Evolutionary conservation across 2,329 filamentous ascomycete species (phyloP).

Genomic region (Botrytis galanthina): DNA sequence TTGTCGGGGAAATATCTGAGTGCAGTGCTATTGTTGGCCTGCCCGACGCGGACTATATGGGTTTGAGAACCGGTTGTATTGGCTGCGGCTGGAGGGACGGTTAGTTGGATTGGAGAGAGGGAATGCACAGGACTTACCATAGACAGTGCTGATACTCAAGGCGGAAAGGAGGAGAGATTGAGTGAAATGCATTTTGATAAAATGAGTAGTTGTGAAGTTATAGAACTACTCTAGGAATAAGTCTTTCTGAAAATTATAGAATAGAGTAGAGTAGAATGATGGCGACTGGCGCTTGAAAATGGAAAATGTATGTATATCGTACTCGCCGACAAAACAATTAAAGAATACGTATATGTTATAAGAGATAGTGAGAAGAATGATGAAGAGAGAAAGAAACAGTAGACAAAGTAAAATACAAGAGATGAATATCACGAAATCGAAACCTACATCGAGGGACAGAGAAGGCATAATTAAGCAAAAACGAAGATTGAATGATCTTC

Average conservation of each 20-base stretch:
- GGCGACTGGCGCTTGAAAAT: conserved; percentile 35
- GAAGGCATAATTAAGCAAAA: conserved; percentile 32
- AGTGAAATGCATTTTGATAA: conserved; percentile 38
- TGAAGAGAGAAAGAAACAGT: conserved; percentile 13
- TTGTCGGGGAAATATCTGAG: conserved; percentile 65
- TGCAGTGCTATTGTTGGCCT: conserved; percentile 39
- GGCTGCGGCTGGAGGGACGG: background rate
- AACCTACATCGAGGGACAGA: conserved; percentile 18
- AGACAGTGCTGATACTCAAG: conserved; percentile 34
- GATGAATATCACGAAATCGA: conserved; percentile 9
- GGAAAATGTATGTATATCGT: conserved; percentile 31
- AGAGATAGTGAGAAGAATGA: background rate
- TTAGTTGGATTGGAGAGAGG: background rate
- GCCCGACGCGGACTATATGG: conserved; percentile 65
- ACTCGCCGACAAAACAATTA: conserved; percentile 36
- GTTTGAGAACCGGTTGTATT: conserved; percentile 41
- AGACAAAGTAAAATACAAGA: conserved; percentile 14
- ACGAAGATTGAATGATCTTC: conserved; percentile 28
- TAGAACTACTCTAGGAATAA: conserved; percentile 29
- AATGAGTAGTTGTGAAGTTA: conserved; percentile 23
- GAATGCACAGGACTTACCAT: conserved; percentile 30
- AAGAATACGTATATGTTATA: conserved; percentile 14
- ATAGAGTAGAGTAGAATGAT: conserved; percentile 16
- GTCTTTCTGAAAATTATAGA: conserved; percentile 10
- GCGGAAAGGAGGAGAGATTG: conserved; percentile 33